Conservation (phyloP, 2,329 filamentous ascomycete genomes). For the Pseudonectria buxi region DNA sequence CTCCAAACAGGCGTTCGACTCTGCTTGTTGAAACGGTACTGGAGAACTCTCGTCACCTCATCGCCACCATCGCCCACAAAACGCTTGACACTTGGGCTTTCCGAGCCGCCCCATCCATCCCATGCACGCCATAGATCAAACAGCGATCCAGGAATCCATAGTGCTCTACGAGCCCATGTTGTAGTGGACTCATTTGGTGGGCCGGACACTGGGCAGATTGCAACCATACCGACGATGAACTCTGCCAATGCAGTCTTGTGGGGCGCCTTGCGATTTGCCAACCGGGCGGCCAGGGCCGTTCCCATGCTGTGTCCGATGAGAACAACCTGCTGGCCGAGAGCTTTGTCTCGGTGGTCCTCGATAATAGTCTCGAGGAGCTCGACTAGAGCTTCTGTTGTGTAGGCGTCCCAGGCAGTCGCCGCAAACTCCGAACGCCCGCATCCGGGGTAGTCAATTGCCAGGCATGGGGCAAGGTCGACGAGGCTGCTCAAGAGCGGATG, state of each 20-base stretch:
- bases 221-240: slow-evolving; percentile 68
- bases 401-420: slow-evolving; percentile 67
- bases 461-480: slow-evolving; percentile 73
- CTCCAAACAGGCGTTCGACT: slow-evolving; percentile 77
- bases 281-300: slow-evolving; percentile 65
- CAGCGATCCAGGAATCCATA: slow-evolving; percentile 62
- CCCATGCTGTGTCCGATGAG: slow-evolving; percentile 89
- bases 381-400: slow-evolving; percentile 66
- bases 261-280: slow-evolving; percentile 46
- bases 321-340: slow-evolving; percentile 63
- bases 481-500: slow-evolving; percentile 73
- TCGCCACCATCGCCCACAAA: slow-evolving; percentile 67
- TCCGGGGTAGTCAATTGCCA: slow-evolving; percentile 80
- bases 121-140: slow-evolving; percentile 72
- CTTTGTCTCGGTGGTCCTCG: slow-evolving; percentile 60
- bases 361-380: slow-evolving; percentile 72
- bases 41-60: slow-evolving; percentile 57
- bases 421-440: slow-evolving; percentile 75
- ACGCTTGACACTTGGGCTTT: slow-evolving; percentile 71
- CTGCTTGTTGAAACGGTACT: slow-evolving; percentile 72
- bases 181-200: slow-evolving; percentile 46
- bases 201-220: slow-evolving; percentile 69
- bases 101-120: slow-evolving; percentile 70
- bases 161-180: slow-evolving; percentile 45
- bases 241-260: slow-evolving; percentile 48